phyloP scores from a whole-genome alignment of 306 rosid species.

The Mucuna pruriens region DNA sequence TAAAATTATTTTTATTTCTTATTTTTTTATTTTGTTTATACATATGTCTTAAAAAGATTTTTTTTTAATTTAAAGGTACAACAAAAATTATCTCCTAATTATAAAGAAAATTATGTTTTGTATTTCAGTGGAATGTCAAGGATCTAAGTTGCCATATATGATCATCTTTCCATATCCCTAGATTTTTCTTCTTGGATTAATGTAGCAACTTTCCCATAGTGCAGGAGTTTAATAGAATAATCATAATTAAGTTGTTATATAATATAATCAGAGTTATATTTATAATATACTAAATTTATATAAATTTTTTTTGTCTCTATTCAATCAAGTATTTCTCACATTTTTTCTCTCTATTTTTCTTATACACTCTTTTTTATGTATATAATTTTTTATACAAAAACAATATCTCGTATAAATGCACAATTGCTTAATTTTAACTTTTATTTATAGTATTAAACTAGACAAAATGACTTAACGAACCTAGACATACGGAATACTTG shows the following conservation, averaged over 20 bases:
- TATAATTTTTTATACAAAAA: neutral
- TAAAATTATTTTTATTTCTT: neutral
- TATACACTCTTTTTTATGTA: too few relatives aligned
- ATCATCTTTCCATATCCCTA: constrained; percentile 2
- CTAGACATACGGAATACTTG: constrained; percentile 17
- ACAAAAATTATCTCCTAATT: neutral
- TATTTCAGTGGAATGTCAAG: neutral
- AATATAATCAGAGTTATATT: neutral
- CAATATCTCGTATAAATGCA: neutral
- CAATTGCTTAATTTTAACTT: neutral
- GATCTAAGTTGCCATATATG: neutral
- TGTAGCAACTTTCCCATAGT: constrained; percentile 18
- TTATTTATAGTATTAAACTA: neutral
- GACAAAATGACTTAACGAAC: constrained; percentile 2
- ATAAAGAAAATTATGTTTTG: neutral
- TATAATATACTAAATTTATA: too few relatives aligned
- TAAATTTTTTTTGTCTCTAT: too few relatives aligned
- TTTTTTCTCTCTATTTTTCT: too few relatives aligned
- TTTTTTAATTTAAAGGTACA: neutral
- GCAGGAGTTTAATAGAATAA: neutral
- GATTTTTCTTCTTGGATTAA: constrained; percentile 1
- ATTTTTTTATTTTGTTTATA: neutral
- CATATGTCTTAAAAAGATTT: neutral
- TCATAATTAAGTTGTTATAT: neutral
- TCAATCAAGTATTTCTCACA: too few relatives aligned